These are phyloP conservation scores for Citrullus amarus DNA, from an alignment of 306 rosid species.

Conservation along the genomic window DNA sequence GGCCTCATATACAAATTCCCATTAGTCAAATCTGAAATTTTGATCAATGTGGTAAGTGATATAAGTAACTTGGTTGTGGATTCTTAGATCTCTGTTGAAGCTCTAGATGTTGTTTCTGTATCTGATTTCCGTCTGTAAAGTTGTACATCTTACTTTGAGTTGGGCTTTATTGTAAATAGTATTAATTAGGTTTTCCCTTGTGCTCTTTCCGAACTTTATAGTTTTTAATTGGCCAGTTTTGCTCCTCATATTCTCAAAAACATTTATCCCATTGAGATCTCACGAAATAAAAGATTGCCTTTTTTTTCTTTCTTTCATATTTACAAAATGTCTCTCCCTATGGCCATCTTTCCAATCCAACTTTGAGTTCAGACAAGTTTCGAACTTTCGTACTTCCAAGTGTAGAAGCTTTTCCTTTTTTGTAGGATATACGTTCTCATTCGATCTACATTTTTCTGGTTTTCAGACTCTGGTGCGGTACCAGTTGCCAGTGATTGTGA, in stretches of 20 bases:
- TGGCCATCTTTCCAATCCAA: neutral
- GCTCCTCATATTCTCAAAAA: neutral
- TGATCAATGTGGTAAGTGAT: neutral
- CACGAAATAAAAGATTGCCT: neutral
- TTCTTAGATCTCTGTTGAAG: neutral
- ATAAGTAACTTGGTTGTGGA: neutral
- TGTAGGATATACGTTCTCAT: neutral
- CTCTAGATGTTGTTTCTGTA: neutral
- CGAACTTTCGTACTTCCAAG: neutral
- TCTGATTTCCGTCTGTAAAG: neutral
- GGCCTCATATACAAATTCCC: neutral
- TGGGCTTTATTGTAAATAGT: neutral
- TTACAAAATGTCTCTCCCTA: neutral
- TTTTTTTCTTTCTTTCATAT: neutral
- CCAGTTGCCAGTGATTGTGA: constrained; percentile 75
- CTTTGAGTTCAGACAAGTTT: neutral
- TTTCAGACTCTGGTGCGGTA: constrained; percentile 87
- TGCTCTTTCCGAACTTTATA: neutral
- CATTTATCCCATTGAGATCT: neutral
- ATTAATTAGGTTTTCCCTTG: neutral
- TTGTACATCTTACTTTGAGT: neutral
- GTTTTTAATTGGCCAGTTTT: neutral
- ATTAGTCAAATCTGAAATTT: neutral
- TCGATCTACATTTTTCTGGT: neutral
- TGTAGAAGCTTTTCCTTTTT: neutral